phyloP scores from a whole-genome alignment of 2,329 filamentous ascomycete genomes.

The Ophiostoma montium region DNA sequence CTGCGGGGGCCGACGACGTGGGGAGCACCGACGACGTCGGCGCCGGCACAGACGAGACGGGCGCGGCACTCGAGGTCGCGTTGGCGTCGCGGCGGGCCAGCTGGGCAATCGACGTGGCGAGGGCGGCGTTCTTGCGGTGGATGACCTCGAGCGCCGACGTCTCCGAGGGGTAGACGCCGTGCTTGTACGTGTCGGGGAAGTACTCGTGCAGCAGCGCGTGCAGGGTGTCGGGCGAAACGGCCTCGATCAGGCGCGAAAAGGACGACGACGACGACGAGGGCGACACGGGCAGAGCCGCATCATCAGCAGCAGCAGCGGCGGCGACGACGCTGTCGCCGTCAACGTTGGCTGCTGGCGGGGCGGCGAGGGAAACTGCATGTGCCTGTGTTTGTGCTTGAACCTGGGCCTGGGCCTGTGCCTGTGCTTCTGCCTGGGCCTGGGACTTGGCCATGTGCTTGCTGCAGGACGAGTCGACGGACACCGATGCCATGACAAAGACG shows the following conservation, averaged over 20 bases:
- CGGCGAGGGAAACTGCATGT: background rate
- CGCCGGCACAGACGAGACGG: conserved; percentile 12
- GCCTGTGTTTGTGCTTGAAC: background rate
- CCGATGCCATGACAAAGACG: background rate
- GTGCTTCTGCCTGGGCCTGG: background rate
- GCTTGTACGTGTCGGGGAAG: conserved; percentile 47
- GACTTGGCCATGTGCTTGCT: background rate
- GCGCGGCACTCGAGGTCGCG: conserved; percentile 19
- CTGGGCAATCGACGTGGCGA: conserved; percentile 49
- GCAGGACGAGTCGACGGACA: background rate
- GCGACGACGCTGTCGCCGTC: background rate
- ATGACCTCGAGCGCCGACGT: conserved; percentile 48
- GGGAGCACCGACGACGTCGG: background rate
- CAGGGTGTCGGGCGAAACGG: conserved; percentile 24
- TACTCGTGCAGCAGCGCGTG: conserved; percentile 53
- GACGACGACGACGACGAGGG: conserved; percentile 7
- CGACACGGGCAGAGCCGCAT: background rate
- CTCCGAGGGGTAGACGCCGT: conserved; percentile 55
- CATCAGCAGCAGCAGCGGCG: background rate
- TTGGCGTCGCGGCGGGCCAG: conserved; percentile 41
- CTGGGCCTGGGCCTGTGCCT: background rate
- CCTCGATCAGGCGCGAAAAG: conserved; percentile 14
- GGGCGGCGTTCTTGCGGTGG: conserved; percentile 42
- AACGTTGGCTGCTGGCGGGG: background rate
- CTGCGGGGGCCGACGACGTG: conserved; percentile 10